phyloP scores from a whole-genome alignment of 2,329 filamentous ascomycete species.

The Penicillium freii region DNA sequence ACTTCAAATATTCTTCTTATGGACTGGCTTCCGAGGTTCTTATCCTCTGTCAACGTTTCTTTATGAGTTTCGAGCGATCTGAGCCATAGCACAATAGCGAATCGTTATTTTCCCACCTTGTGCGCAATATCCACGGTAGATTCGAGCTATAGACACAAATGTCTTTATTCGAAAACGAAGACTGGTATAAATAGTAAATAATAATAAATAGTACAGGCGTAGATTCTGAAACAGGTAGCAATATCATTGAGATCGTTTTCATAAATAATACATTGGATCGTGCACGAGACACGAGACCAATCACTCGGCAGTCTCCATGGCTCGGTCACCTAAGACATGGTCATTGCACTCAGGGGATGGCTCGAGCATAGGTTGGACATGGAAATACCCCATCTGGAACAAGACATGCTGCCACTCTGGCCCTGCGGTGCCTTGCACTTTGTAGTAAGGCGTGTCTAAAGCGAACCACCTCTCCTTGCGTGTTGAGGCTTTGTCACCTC shows the following conservation, averaged over 20 bases:
- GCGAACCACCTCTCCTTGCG: constrained; percentile 72
- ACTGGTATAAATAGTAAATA: not conserved
- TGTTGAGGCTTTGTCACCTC: constrained; percentile 64
- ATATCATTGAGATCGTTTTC: constrained; percentile 1
- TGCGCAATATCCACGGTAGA: too few species aligned
- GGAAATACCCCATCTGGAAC: constrained; percentile 34
- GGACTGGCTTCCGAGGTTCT: not conserved
- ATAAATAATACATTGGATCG: constrained; percentile 1
- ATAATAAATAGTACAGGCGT: not conserved
- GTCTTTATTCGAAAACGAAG: not conserved
- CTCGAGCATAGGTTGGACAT: constrained; percentile 22
- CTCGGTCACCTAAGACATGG: constrained; percentile 3
- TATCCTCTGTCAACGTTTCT: not conserved
- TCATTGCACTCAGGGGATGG: constrained; percentile 16
- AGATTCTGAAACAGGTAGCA: not conserved
- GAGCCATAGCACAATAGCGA: not conserved
- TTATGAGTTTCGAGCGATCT: constrained; percentile 6
- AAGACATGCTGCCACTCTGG: constrained; percentile 42
- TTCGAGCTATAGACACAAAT: too few species aligned
- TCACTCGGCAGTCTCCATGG: not conserved
- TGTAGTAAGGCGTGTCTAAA: constrained; percentile 56
- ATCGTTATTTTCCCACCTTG: not conserved
- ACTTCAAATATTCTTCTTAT: not conserved
- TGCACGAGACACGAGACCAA: not conserved
- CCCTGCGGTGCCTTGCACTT: constrained; percentile 65